A percentile compares a stretch with the other conserved stretches of the same genome.
Evolutionary conservation across 768 basidiomycete genomes (phyloP).

Genomic region (Gymnopilus dilepis): DNA sequence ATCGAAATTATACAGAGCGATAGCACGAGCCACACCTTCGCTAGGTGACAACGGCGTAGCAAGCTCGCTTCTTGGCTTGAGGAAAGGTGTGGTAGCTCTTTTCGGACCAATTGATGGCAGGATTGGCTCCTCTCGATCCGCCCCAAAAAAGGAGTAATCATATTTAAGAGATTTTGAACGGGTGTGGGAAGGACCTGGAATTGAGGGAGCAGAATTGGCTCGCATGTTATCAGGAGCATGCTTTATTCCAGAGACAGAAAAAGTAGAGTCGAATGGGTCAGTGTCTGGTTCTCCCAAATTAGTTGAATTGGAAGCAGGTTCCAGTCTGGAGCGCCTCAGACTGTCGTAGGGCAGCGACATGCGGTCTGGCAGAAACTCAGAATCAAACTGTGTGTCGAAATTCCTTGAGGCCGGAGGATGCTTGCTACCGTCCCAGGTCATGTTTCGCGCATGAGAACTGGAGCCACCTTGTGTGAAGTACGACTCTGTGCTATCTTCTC

Average conservation of each 20-base stretch:
- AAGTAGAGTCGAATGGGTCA: constrained; percentile 1
- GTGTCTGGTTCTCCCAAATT: background rate
- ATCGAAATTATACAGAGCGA: constrained; percentile 75
- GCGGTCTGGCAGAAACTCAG: constrained; percentile 43
- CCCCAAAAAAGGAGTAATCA: background rate
- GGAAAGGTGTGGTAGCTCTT: constrained; percentile 22
- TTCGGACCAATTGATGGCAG: background rate
- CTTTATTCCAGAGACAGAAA: background rate
- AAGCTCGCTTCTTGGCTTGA: constrained; percentile 57
- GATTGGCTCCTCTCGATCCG: background rate
- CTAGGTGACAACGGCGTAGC: constrained; percentile 50
- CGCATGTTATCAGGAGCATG: background rate
- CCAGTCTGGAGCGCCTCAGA: background rate
- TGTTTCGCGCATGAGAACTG: constrained; percentile 29
- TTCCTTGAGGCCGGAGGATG: constrained; percentile 21
- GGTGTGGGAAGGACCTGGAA: background rate
- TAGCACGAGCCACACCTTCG: constrained; percentile 72
- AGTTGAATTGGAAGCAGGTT: background rate
- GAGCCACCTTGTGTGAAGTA: constrained; percentile 49
- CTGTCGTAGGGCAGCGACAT: constrained; percentile 4
- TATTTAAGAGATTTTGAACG: background rate
- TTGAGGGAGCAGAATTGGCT: background rate
- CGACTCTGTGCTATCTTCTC: constrained; percentile 51
- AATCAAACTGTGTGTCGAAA: constrained; percentile 52
- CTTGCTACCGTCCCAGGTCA: constrained; percentile 40